Percentiles rank a stretch among this genome's conserved stretches.
These are phyloP conservation scores for Trichophyton benhamiae DNA, from an alignment of 2,329 filamentous ascomycete species.

Conservation along the genomic window DNA sequence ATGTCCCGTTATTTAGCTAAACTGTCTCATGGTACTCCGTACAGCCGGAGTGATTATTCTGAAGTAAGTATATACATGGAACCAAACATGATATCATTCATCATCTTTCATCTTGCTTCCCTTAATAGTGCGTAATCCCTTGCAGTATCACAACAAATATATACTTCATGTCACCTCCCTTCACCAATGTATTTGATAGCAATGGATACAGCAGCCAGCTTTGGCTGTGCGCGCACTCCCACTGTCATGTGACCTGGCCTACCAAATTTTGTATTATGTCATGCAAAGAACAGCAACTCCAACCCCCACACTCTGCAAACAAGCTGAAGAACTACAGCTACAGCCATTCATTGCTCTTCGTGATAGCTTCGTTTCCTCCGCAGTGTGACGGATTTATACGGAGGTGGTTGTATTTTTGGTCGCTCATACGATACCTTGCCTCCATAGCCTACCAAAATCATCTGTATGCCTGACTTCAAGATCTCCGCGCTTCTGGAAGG, in stretches of 20 bases:
- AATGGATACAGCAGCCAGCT: no score
- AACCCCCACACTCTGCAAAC: neutral
- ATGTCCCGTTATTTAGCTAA: no score
- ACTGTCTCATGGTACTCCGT: no score
- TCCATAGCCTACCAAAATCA: neutral
- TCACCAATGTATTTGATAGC: no score
- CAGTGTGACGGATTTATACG: neutral
- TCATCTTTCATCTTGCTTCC: no score
- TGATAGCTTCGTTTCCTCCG: neutral
- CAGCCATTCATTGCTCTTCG: neutral
- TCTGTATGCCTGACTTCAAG: conserved; percentile 69
- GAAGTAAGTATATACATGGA: no score
- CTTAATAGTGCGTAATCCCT: no score
- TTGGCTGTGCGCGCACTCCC: neutral
- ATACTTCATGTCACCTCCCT: no score
- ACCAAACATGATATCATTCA: no score
- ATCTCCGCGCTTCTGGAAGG: conserved; percentile 79
- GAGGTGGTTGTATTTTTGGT: neutral
- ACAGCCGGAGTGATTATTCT: no score
- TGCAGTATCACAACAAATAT: no score
- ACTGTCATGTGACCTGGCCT: neutral
- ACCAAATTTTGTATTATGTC: neutral
- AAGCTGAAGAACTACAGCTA: neutral
- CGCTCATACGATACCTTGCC: neutral
- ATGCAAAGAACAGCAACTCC: neutral